phyloP scores from a whole-genome alignment of 371 early-diverging fungal species.

The Mucor indicus region DNA sequence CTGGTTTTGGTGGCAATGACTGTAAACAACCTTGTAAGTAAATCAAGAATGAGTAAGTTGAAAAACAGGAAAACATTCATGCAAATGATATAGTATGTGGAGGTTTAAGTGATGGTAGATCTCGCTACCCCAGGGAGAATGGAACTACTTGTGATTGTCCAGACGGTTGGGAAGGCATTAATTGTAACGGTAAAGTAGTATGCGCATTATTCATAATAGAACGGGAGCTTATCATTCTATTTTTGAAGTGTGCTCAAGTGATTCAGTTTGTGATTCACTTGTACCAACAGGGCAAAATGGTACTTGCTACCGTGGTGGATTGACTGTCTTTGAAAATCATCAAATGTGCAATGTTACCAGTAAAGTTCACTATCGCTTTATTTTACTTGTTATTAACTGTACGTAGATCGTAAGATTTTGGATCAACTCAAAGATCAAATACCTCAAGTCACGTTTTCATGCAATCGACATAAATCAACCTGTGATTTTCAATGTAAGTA shows the following conservation, averaged over 20 bases:
- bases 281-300: constrained; percentile 76
- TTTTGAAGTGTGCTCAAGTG: constrained; percentile 69
- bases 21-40: constrained; percentile 78
- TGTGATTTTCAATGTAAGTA: constrained; percentile 68
- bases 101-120: constrained; percentile 60
- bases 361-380: constrained; percentile 26
- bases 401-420: constrained; percentile 60
- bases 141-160: constrained; percentile 74
- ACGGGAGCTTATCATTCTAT: not conserved
- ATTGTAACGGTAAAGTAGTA: constrained; percentile 83
- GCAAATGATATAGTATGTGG: constrained; percentile 58
- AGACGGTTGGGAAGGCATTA: constrained; percentile 89
- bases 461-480: constrained; percentile 46
- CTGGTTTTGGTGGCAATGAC: constrained; percentile 90
- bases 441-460: constrained; percentile 73
- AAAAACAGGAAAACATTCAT: no score
- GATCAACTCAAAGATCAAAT: constrained; percentile 59
- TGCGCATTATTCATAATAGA: not conserved
- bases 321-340: constrained; percentile 74
- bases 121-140: constrained; percentile 58
- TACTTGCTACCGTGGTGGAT: constrained; percentile 80
- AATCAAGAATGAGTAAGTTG: no score
- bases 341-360: constrained; percentile 90
- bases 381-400: no score
- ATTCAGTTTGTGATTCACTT: constrained; percentile 72